These are phyloP conservation scores for Phylloporus sp. DNA, from an alignment of 1,284 basidiomycete species.

Conservation along the genomic window DNA sequence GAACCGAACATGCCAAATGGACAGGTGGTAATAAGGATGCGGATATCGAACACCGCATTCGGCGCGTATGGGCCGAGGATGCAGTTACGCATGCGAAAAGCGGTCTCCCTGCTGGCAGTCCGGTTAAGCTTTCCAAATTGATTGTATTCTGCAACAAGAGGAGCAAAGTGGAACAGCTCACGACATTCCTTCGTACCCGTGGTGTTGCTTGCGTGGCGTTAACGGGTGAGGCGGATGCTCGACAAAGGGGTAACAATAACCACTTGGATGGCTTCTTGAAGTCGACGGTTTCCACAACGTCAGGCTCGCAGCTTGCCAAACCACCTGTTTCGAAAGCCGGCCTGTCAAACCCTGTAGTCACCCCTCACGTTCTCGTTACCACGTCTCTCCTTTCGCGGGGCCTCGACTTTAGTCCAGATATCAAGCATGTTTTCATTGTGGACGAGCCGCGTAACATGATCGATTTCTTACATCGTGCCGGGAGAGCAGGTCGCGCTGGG, in stretches of 20 bases:
- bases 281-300: conserved; percentile 13
- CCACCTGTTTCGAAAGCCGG: conserved; percentile 12
- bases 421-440: conserved; percentile 83
- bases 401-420: conserved; percentile 81
- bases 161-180: conserved; percentile 68
- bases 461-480: conserved; percentile 90
- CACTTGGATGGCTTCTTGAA: conserved; percentile 79
- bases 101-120: conserved; percentile 25
- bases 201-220: conserved; percentile 74
- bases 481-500: conserved; percentile 79
- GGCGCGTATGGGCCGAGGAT: conserved; percentile 79
- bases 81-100: conserved; percentile 47
- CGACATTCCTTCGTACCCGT: conserved; percentile 62
- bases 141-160: conserved; percentile 85
- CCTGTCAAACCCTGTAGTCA: conserved; percentile 35
- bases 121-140: conserved; percentile 59
- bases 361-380: conserved; percentile 81
- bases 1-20: conserved; percentile 77
- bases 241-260: conserved; percentile 73
- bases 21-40: conserved; percentile 81
- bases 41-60: conserved; percentile 79
- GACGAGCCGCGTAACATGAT: conserved; percentile 88
- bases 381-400: conserved; percentile 92
- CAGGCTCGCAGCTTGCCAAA: conserved; percentile 20
- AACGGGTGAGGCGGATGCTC: conserved; percentile 60